phyloP scores from a whole-genome alignment of 148 eudicot genomes.

The Rheum nobile region DNA sequence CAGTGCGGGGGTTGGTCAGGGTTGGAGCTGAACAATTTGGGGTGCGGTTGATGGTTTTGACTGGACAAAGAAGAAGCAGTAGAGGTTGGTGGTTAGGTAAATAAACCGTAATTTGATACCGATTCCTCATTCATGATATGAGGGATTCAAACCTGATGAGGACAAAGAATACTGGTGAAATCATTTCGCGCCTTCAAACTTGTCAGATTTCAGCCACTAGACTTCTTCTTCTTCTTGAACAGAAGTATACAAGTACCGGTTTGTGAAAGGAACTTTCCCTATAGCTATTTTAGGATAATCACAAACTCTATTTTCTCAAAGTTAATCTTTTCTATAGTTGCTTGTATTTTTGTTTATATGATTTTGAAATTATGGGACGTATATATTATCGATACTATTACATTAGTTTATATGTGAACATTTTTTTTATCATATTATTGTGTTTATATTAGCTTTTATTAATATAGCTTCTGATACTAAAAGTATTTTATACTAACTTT shows the following conservation, averaged over 20 bases:
- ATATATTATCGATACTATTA: background rate
- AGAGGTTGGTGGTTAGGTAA: background rate
- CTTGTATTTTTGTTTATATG: background rate
- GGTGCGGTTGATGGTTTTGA: background rate
- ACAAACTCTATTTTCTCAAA: background rate
- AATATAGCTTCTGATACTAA: background rate
- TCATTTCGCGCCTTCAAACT: background rate
- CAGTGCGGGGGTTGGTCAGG: background rate
- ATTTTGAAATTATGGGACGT: background rate
- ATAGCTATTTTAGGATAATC: background rate
- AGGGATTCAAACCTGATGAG: background rate
- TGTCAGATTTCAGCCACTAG: background rate
- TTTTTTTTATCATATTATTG: background rate
- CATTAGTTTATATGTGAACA: background rate
- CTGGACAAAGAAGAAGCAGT: too few species aligned
- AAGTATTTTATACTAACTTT: slow-evolving; percentile 3
- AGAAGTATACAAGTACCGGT: too few species aligned
- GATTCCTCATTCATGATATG: background rate
- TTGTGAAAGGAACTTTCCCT: too few species aligned
- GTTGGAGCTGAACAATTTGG: background rate
- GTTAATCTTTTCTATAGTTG: background rate
- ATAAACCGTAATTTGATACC: background rate
- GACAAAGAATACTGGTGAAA: background rate
- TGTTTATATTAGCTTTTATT: background rate
- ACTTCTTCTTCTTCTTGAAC: too few species aligned